Percentiles rank a stretch among this genome's conserved stretches.
These are phyloP conservation scores for Closterium sp. DNA, from an alignment of 139 green algal species.

Conservation along the genomic window DNA sequence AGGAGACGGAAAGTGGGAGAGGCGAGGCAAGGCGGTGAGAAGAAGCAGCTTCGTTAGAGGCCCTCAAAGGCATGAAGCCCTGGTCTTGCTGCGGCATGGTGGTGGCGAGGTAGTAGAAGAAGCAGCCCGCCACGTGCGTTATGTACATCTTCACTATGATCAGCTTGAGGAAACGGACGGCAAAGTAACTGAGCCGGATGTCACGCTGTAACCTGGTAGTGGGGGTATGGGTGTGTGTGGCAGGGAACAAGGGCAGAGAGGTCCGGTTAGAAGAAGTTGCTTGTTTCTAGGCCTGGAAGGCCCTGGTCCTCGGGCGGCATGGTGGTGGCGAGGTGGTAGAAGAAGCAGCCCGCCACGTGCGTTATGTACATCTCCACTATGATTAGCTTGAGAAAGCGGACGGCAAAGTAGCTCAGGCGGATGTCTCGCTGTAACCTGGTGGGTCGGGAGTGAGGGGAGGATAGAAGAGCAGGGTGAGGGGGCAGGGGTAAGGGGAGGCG, in stretches of 20 bases:
- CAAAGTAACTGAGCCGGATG: slow-evolving; percentile 30
- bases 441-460: neutral
- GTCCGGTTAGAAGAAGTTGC: too few species aligned
- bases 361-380: slow-evolving; percentile 6
- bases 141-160: slow-evolving; percentile 1
- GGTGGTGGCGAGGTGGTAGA: too few species aligned
- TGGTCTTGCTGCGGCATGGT: too few species aligned
- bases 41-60: too few species aligned
- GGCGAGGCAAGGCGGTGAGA: neutral
- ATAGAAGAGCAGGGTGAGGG: too few species aligned
- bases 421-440: slow-evolving; percentile 23
- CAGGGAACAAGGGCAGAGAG: too few species aligned
- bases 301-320: neutral
- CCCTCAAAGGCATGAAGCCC: too few species aligned
- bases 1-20: neutral
- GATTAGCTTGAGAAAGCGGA: neutral
- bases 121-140: too few species aligned
- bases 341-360: too few species aligned
- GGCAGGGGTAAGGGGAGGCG: neutral
- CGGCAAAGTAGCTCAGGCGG: slow-evolving; percentile 18
- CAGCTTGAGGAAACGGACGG: neutral
- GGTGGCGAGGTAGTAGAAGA: too few species aligned
- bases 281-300: too few species aligned
- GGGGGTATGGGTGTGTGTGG: neutral
- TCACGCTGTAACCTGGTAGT: neutral